Base-by-base conservation (phyloP, 495 filamentous ascomycete species). In the Cercophora sp. region DNA sequence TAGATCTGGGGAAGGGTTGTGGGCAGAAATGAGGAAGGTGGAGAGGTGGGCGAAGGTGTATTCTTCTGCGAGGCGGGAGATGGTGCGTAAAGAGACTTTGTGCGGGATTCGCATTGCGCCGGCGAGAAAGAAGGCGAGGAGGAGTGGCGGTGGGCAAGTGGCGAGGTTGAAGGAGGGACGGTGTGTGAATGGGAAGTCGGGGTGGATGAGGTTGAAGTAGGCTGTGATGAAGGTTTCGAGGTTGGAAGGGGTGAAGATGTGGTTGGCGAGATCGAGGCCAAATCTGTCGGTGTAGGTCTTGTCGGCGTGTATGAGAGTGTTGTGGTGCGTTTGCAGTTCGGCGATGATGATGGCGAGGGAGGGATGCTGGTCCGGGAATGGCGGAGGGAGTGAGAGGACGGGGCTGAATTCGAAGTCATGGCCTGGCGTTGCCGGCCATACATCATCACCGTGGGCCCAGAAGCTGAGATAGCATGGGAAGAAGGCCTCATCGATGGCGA, bases 211-310 rank as follows among this genome's bases (percentile, higher is more conserved):
- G 20, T 32, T 31, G 32, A 54, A 58, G 54, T 58, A 58, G 37
- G 23, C n/a, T 4, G 23, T 1, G 5, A 50, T 15, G 39, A 58
- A 51, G 29, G 15, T 19, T 18, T 26, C 40, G 36, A 26, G 37
- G 56, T 54, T 50, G 18, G 4, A 27, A 47, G 16, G 63, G 63
- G 18, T 63, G 62, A 52, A 56, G 61, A 48, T 56, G 50, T 20
- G 59, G 46, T 11, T 59, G 59, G 41, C 62, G 56, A 43, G 66
- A 59, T 31, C 61, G 59, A 42, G 49, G 51, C 25, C 67, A 48
- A 43, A 68, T 51, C 18, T 29, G 5, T 10, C 44, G 20, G 25
- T 31, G 51, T 58, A 49, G 13, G 24, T 15, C 3, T 25, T 20
- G 32, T 45, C 27, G n/a, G 27, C 34, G 37, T 23, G 2, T 3